Evolutionary conservation across 192 early-diverging fungal genomes (phyloP).

Genomic region (Linnemannia hyalina): DNA sequence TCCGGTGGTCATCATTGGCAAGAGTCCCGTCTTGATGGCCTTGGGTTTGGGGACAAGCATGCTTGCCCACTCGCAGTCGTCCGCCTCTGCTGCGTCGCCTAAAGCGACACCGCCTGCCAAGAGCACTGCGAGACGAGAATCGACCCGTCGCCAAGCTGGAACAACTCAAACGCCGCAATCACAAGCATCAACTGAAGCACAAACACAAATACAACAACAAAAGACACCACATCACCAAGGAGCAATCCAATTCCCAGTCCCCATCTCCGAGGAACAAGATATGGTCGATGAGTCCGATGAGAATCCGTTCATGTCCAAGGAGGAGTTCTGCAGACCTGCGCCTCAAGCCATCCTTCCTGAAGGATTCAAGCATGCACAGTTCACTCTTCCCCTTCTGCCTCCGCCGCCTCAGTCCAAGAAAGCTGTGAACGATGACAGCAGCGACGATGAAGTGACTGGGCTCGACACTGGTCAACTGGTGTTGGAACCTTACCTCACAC

Average conservation of each 20-base stretch:
- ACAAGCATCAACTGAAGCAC: background rate
- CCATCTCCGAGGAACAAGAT: background rate
- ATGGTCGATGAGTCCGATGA: background rate
- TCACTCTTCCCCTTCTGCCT: background rate
- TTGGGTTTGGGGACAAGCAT: background rate
- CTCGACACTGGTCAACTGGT: conserved; percentile 9
- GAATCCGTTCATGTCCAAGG: conserved; percentile 4
- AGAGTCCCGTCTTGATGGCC: conserved; percentile 1
- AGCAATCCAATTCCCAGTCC: background rate
- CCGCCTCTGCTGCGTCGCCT: background rate
- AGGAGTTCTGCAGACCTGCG: conserved; percentile 9
- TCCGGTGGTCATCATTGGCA: background rate
- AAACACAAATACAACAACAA: background rate
- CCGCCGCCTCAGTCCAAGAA: background rate
- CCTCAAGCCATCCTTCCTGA: conserved; percentile 21
- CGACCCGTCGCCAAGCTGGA: background rate
- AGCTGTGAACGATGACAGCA: background rate
- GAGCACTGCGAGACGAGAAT: background rate
- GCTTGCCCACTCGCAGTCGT: background rate
- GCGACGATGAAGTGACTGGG: background rate
- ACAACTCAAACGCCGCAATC: conserved; percentile 10
- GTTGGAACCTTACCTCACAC: conserved; percentile 14
- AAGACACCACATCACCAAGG: background rate
- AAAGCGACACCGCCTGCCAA: background rate
- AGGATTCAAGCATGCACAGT: background rate